Evolutionary conservation across 306 rosid species (phyloP).

Genomic region (Lathyrus oleraceus): DNA sequence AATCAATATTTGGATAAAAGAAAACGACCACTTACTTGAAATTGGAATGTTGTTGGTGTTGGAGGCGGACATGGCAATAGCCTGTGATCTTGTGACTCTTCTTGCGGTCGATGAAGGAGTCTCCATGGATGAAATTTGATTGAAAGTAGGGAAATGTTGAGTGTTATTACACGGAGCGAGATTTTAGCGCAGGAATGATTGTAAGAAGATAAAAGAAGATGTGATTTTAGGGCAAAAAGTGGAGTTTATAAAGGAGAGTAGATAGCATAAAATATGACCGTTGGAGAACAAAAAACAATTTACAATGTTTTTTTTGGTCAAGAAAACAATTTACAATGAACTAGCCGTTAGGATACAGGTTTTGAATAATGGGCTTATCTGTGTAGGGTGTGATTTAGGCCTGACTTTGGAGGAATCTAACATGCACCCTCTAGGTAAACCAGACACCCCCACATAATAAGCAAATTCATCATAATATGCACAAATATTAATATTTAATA

Average conservation of each 20-base stretch:
- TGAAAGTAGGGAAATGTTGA: background rate
- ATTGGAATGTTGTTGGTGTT: constrained; percentile 45
- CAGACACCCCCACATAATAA: too few species aligned
- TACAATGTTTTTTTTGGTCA: background rate
- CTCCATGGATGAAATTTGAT: constrained; percentile 62
- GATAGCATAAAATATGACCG: constrained; percentile 61
- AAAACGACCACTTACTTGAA: constrained; percentile 54
- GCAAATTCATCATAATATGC: too few species aligned
- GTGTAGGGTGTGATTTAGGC: background rate
- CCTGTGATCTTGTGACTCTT: constrained; percentile 75
- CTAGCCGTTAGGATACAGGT: constrained; percentile 60
- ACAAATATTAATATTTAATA: too few species aligned
- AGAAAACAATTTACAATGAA: constrained; percentile 24
- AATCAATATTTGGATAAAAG: background rate
- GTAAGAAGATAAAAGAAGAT: background rate
- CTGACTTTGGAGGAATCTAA: background rate
- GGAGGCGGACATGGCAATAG: constrained; percentile 34
- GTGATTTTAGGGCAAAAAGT: background rate
- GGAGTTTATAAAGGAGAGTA: constrained; percentile 43
- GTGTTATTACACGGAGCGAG: background rate
- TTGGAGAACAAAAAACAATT: constrained; percentile 48
- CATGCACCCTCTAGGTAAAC: too few species aligned
- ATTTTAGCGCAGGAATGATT: background rate
- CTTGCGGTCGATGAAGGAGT: constrained; percentile 76
- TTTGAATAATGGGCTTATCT: background rate